These are phyloP conservation scores for Epichloe baconii DNA, from an alignment of 2,329 filamentous ascomycete species.

Conservation along the genomic window DNA sequence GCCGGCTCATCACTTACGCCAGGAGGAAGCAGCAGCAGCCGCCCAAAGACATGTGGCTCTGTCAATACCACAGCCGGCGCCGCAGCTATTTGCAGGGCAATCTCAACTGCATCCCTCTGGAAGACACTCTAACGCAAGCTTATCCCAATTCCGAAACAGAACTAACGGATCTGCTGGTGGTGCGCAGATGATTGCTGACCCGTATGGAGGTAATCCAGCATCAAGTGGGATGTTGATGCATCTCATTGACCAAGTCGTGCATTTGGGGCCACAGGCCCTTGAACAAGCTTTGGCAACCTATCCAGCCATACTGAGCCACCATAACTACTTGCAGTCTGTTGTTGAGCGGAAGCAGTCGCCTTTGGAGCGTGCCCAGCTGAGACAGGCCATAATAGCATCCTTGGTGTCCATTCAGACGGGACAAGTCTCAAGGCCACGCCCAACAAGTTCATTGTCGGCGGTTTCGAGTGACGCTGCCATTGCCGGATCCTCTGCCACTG, in stretches of 20 bases:
- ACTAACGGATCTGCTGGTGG: neutral
- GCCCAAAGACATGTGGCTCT: constrained; percentile 23
- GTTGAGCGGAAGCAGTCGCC: constrained; percentile 40
- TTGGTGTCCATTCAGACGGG: constrained; percentile 32
- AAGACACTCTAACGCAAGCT: neutral
- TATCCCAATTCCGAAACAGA: neutral
- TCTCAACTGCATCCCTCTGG: neutral
- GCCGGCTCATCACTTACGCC: constrained; percentile 58
- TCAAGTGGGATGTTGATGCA: constrained; percentile 30
- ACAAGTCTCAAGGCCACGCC: constrained; percentile 20
- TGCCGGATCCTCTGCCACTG: neutral
- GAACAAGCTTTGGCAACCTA: constrained; percentile 32
- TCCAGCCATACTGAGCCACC: constrained; percentile 35
- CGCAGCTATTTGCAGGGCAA: neutral
- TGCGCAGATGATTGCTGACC: constrained; percentile 1
- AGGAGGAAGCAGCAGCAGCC: constrained; percentile 53
- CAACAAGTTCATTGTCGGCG: neutral
- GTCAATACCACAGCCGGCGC: neutral
- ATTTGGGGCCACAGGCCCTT: constrained; percentile 34
- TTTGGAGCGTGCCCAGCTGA: constrained; percentile 33
- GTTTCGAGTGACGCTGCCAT: neutral
- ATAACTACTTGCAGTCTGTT: constrained; percentile 33
- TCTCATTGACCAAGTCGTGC: constrained; percentile 40
- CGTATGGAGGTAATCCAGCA: neutral
- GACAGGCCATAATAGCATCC: constrained; percentile 34